phyloP scores from a whole-genome alignment of 2,329 filamentous ascomycete genomes.

The Pyrenophora seminiperda region DNA sequence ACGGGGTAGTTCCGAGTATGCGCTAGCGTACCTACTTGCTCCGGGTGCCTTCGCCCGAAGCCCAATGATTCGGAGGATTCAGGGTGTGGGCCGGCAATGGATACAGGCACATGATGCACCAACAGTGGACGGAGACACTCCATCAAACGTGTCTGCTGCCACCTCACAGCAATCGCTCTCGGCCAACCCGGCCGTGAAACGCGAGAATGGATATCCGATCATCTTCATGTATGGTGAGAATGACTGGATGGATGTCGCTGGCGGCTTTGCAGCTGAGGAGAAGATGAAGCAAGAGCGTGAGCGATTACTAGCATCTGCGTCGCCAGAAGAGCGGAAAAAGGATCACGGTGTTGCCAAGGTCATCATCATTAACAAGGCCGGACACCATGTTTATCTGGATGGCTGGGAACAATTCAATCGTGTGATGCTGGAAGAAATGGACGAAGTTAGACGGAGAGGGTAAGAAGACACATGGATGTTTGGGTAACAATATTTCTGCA shows the following conservation, averaged over 20 bases:
- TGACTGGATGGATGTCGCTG: conserved; percentile 97
- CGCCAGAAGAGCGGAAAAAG: conserved; percentile 67
- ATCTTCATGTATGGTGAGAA: conserved; percentile 96
- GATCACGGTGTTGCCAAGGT: conserved; percentile 87
- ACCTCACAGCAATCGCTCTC: neutral
- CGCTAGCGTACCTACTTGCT: conserved; percentile 86
- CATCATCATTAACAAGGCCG: conserved; percentile 72
- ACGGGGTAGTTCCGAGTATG: conserved; percentile 91
- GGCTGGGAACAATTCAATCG: conserved; percentile 72
- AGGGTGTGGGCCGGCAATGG: conserved; percentile 79
- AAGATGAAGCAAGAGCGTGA: conserved; percentile 73
- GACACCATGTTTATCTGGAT: conserved; percentile 75
- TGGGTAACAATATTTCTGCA: neutral
- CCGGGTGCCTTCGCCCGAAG: conserved; percentile 90
- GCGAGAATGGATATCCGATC: conserved; percentile 75
- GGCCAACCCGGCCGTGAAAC: conserved; percentile 24
- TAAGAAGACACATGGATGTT: conserved; percentile 15
- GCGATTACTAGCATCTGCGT: conserved; percentile 65
- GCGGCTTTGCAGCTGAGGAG: conserved; percentile 78
- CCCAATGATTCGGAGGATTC: conserved; percentile 84
- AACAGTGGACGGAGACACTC: conserved; percentile 33
- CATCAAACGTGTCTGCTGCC: conserved; percentile 11
- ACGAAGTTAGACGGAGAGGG: conserved; percentile 59
- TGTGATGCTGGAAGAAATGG: conserved; percentile 69
- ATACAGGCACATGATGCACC: conserved; percentile 40